Evolutionary conservation across 2,329 filamentous ascomycete species (phyloP).

Genomic region (Aspergillus sp.): DNA sequence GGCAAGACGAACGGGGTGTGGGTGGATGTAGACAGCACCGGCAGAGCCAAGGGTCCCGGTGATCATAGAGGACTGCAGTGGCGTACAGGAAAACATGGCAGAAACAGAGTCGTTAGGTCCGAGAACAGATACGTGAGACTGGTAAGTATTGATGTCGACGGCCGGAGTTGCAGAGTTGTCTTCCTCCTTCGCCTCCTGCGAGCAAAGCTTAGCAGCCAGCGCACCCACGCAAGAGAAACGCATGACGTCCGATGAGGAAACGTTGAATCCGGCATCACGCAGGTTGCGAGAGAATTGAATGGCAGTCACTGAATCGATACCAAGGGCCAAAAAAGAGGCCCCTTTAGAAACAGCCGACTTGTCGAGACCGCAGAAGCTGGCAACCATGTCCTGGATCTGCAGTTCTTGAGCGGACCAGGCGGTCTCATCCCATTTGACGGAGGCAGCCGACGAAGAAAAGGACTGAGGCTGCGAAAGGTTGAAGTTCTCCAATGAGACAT

Average conservation of each 20-base stretch:
- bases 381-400: slow-evolving; percentile 16
- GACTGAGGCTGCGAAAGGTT: slow-evolving; percentile 9
- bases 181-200: slow-evolving; percentile 3
- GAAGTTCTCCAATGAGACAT: slow-evolving; percentile 17
- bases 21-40: slow-evolving; percentile 61
- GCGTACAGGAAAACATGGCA: slow-evolving; percentile 53
- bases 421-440: slow-evolving; percentile 12
- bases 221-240: slow-evolving; percentile 25
- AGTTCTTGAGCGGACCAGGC: slow-evolving; percentile 18
- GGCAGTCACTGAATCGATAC: slow-evolving; percentile 28
- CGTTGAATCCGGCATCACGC: slow-evolving; percentile 18
- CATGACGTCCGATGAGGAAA: slow-evolving; percentile 31
- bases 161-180: not conserved
- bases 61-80: slow-evolving; percentile 78
- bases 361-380: slow-evolving; percentile 18
- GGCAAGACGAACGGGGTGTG: slow-evolving; percentile 55
- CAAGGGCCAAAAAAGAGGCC: slow-evolving; percentile 27
- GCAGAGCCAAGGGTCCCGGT: slow-evolving; percentile 56
- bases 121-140: slow-evolving; percentile 12
- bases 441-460: not conserved
- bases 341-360: slow-evolving; percentile 18
- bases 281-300: slow-evolving; percentile 28
- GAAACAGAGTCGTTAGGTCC: slow-evolving; percentile 14
- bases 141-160: slow-evolving; percentile 4
- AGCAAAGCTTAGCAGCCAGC: slow-evolving; percentile 13